Conservation (phyloP, 2,329 filamentous ascomycete species). For the Clonostachys sp. region DNA sequence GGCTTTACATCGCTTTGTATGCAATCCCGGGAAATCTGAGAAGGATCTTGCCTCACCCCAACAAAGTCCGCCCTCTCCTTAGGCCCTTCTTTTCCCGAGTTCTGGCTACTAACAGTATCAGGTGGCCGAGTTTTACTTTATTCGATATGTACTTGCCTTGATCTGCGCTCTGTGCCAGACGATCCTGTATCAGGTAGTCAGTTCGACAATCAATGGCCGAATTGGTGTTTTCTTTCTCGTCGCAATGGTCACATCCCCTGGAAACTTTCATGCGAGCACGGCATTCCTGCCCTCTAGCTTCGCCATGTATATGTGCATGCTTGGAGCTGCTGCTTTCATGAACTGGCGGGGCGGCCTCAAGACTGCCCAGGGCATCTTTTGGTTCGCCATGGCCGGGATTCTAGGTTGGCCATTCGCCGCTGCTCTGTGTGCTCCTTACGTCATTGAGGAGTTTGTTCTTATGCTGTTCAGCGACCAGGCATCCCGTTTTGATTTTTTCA, state of each 20-base stretch:
- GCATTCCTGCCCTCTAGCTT: constrained; percentile 92
- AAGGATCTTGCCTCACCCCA: constrained; percentile 56
- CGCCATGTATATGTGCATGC: constrained; percentile 88
- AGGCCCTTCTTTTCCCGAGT: no score
- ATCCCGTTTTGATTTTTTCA: constrained; percentile 53
- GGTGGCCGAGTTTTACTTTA: constrained; percentile 78
- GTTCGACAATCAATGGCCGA: constrained; percentile 70
- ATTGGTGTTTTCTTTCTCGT: constrained; percentile 83
- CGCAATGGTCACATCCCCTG: constrained; percentile 73
- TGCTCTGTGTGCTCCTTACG: constrained; percentile 74
- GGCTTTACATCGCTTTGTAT: constrained; percentile 83
- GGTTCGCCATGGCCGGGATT: constrained; percentile 81
- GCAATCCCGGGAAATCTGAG: constrained; percentile 65
- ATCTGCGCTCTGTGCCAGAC: constrained; percentile 80
- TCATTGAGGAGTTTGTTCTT: constrained; percentile 70
- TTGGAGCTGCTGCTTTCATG: constrained; percentile 86
- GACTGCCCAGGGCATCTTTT: constrained; percentile 80
- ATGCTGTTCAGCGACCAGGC: constrained; percentile 48
- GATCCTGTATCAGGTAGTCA: constrained; percentile 73
- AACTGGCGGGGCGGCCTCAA: constrained; percentile 78
- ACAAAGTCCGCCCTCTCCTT: constrained; percentile 37
- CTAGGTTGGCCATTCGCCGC: constrained; percentile 94
- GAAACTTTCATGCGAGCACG: constrained; percentile 87
- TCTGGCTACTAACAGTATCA: constrained; percentile 11
- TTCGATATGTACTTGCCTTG: constrained; percentile 71